Evolutionary conservation across 2,329 filamentous ascomycete species (phyloP), one percentile per base, ranked within the genome.

Genomic region (Aspergillus quadricinctus): DNA sequence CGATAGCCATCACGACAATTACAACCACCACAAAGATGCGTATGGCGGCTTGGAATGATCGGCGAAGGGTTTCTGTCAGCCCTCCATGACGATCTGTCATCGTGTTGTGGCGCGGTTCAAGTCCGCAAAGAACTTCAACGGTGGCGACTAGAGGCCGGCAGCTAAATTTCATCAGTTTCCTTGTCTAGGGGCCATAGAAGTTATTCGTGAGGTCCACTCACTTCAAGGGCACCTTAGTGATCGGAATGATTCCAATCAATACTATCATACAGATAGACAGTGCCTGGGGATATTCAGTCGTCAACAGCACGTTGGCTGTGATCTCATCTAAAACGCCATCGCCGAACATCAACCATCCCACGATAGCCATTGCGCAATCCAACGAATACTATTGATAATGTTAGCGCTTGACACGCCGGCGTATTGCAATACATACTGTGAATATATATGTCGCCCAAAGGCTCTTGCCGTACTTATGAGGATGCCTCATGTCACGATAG

Each of bases 211-310:
- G 11, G 14, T 25, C n/a, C 6, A 72, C 73, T 71, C 70, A 81
- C 73, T 92, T 95, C 37, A 97, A 80, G 0, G 92, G 92, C n/a
- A 97, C 86, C 75, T 99, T 99, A 37, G 93, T 97, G 52, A 99
- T 78, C 0, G 93, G 94, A 61, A 97, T 96, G 69, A 97, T 92
- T 68, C 88, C 88, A 64, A 97, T 89, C 72, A 92, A 93, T 59
- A 90, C 79, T 61, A 91, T 91, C 72, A 97, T 88, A 63, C 93
- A 79, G 49, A 93, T 76, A n/a, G 86, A 90, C 43, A 96, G 74
- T 1, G 78, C 81, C 11, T 83, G 77, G 0, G 93, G 90, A 69
- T 96, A 97, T 53, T 87, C 88, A 5, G 81, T 74, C 1, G 85
- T 88, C 52, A 82, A 79, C 62, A 97, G 83, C 58, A 99, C 88